Percentiles rank a stretch among this genome's conserved stretches.
Evolutionary conservation across 345 rosid genomes (phyloP).

Genomic region (Acer negundo): DNA sequence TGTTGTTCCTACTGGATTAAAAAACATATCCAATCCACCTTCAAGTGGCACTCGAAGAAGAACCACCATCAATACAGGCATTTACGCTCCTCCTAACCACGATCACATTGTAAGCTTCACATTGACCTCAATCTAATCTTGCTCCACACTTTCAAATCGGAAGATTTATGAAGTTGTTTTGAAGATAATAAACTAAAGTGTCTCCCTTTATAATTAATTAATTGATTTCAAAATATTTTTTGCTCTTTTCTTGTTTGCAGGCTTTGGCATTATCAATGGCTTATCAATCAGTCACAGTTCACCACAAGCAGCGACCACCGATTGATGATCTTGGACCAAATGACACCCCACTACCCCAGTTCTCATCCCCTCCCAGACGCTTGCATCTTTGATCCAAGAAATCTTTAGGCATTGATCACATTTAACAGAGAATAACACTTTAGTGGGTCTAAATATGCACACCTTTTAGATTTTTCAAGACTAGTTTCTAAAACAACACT

Average conservation of each 20-base stretch:
- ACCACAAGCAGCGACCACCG: slow-evolving; percentile 79
- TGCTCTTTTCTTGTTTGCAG: slow-evolving; percentile 28
- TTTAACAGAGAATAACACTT: not conserved
- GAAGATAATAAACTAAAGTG: not conserved
- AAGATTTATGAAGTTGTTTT: not conserved
- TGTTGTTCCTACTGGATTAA: slow-evolving; percentile 69
- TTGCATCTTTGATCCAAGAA: slow-evolving; percentile 31
- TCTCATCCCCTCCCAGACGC: slow-evolving; percentile 45
- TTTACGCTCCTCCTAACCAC: slow-evolving; percentile 75
- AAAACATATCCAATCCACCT: slow-evolving; percentile 57
- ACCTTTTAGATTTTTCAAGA: not conserved
- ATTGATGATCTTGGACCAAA: slow-evolving; percentile 63
- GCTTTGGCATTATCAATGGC: slow-evolving; percentile 92
- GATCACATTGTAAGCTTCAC: slow-evolving; percentile 73
- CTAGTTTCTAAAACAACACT: not conserved
- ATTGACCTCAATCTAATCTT: not conserved
- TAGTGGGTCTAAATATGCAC: not conserved
- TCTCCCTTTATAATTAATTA: no score
- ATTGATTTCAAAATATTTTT: not conserved
- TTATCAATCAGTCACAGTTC: slow-evolving; percentile 70
- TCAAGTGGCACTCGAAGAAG: slow-evolving; percentile 51
- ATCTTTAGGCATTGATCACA: not conserved
- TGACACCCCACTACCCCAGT: slow-evolving; percentile 57
- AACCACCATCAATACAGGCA: slow-evolving; percentile 63
- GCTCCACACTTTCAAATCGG: not conserved